These are phyloP conservation scores for Penicillium paneum DNA, from an alignment of 2,329 filamentous ascomycete species.

Conservation along the genomic window DNA sequence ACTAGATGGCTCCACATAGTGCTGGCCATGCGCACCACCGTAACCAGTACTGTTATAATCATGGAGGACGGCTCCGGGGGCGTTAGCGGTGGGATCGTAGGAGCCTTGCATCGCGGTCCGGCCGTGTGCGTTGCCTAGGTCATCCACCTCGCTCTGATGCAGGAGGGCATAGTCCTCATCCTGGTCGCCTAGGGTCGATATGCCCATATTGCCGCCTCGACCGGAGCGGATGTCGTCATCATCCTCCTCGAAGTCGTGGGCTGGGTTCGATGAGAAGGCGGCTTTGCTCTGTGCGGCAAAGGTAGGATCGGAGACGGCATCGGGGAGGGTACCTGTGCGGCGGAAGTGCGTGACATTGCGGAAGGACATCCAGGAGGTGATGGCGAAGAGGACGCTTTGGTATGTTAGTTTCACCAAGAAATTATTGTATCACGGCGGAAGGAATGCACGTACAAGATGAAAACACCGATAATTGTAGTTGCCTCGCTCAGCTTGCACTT, in stretches of 20 bases:
- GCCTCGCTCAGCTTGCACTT: conserved; percentile 59
- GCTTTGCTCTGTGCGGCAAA: conserved; percentile 51
- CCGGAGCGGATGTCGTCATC: conserved; percentile 45
- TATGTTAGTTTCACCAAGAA: not conserved
- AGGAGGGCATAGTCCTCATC: conserved; percentile 54
- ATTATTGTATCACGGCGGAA: not conserved
- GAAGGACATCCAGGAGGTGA: conserved; percentile 53
- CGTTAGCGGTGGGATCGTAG: conserved; percentile 40
- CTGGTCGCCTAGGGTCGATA: conserved; percentile 40
- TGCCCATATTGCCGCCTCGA: conserved; percentile 39
- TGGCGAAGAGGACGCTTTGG: conserved; percentile 51
- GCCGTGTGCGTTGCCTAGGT: conserved; percentile 36
- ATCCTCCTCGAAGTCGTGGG: conserved; percentile 46
- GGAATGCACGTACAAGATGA: conserved; percentile 51
- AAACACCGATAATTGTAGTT: conserved; percentile 54
- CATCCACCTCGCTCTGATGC: conserved; percentile 47
- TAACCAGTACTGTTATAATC: conserved; percentile 42
- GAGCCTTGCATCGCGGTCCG: conserved; percentile 37
- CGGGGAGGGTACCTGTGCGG: conserved; percentile 55
- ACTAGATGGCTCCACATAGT: conserved; percentile 18
- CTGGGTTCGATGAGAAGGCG: conserved; percentile 48
- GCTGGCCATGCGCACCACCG: conserved; percentile 39
- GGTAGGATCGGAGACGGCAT: conserved; percentile 43
- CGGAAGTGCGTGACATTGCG: conserved; percentile 56
- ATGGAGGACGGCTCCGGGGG: conserved; percentile 34